Conservation (phyloP, 2,329 filamentous ascomycete genomes). For the Lizonia empirigonia region DNA sequence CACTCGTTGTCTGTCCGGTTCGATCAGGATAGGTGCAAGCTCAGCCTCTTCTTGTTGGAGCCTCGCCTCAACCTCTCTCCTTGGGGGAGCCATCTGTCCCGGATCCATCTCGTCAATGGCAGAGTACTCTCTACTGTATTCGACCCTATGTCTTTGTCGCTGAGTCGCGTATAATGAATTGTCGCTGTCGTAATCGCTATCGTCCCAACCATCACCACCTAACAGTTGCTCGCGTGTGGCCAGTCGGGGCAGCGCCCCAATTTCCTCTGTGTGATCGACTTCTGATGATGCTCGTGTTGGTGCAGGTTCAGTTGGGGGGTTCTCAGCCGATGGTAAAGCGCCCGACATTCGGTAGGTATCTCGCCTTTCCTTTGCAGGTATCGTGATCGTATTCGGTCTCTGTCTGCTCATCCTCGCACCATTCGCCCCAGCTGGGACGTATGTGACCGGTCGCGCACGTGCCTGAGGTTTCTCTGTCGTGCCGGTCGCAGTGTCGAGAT, state of each 20-base stretch:
- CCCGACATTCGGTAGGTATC: conserved; percentile 9
- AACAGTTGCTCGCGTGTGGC: not conserved
- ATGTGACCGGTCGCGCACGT: conserved; percentile 9
- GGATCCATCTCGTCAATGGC: conserved; percentile 11
- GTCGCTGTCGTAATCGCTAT: conserved; percentile 11
- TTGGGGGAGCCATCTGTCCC: conserved; percentile 9
- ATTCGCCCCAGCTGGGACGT: conserved; percentile 10
- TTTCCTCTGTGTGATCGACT: not conserved
- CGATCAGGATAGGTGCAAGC: conserved; percentile 10
- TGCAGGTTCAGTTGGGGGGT: not conserved
- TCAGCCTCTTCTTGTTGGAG: conserved; percentile 25
- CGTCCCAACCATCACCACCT: not conserved
- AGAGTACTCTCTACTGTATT: conserved; percentile 6
- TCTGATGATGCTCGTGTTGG: conserved; percentile 5
- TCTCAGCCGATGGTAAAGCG: not conserved
- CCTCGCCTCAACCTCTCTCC: conserved; percentile 20
- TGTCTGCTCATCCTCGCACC: conserved; percentile 8
- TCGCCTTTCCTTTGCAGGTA: not conserved
- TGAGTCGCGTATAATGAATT: conserved; percentile 10
- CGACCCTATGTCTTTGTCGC: conserved; percentile 1
- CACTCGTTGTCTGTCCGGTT: conserved; percentile 24
- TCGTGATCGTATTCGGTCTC: not conserved
- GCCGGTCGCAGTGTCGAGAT: not conserved
- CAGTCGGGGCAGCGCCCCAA: not conserved
- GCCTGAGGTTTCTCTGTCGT: not conserved